Base-by-base conservation (phyloP, 768 basidiomycete species). In the Pulveroboletus sp. region DNA sequence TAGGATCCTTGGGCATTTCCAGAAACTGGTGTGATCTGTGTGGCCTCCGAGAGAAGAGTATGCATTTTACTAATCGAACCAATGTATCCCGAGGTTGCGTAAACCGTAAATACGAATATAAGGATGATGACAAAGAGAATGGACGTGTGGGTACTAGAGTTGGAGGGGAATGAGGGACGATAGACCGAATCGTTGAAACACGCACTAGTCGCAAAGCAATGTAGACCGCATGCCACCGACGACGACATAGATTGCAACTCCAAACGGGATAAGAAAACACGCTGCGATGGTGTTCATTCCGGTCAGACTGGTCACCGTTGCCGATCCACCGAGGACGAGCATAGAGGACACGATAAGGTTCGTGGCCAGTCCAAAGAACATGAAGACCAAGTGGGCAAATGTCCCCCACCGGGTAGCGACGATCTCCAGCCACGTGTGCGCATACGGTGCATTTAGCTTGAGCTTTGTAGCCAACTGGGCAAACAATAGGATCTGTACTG, bases 301-400 rank as follows among this genome's bases (percentile, higher is more conserved):
- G 0, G 93, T 93, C 53, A 97, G 66, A 56, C 82, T 82, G 0
- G 83, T 85, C 39, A 97, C 93, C 1, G 93, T 94, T 0, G 93
- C 93, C 0, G 88, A 86, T 3, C 86, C 85, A 6, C 88, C 89
- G 9, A 89, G 77, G 54, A 85, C 81, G 26, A 85, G 73, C 85
- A 87, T 89, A 10, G 85, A 88, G 43, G 87, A 89, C n/a, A 93
- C 92, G 60, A 94, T 89, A 49, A 95, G 75, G 66, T 94, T 94
- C 31, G 93, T 93, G 3, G 89, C 85, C 8, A 96, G 73, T n/a
- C 88, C 92, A 61, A 95, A 95, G 73, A 89, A 86, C 76, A 94
- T 82, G 74, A 95, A 94, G 7, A 91, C 73, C 3, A 85, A 50
- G 69, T 96, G 94, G 0, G 89, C 91, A 12, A 75, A 54, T 6